These are phyloP conservation scores for Blastobotrys indianensis DNA, from an alignment of 1,139 yeast species.

Conservation along the genomic window DNA sequence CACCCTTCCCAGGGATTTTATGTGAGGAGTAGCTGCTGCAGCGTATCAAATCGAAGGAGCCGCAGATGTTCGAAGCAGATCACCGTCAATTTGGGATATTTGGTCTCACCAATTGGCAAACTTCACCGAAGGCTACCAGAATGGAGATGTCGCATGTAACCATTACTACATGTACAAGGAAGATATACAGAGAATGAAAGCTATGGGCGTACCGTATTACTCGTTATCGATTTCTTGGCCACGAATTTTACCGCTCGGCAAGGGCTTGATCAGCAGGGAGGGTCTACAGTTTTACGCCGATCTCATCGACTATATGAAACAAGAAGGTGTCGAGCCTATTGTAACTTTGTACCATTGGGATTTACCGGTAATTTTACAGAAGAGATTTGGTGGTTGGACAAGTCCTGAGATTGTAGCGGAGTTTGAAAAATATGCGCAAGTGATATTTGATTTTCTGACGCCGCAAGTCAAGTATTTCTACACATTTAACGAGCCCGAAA, in stretches of 20 bases:
- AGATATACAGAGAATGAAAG: constrained; percentile 32
- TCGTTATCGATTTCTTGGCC: constrained; percentile 34
- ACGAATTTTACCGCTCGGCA: constrained; percentile 33
- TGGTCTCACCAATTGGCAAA: constrained; percentile 11
- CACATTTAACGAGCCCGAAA: constrained; percentile 33
- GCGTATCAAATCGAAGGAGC: constrained; percentile 36
- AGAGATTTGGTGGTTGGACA: constrained; percentile 30
- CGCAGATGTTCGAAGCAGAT: constrained; percentile 32
- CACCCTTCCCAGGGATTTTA: constrained; percentile 8
- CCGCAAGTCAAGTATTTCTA: constrained; percentile 34
- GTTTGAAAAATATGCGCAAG: constrained; percentile 34
- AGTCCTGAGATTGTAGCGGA: constrained; percentile 32
- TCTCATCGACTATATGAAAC: constrained; percentile 28
- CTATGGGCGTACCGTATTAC: constrained; percentile 32
- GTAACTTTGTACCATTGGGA: constrained; percentile 34
- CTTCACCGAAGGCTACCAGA: constrained; percentile 8
- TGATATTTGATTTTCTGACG: constrained; percentile 34
- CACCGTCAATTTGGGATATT: constrained; percentile 31
- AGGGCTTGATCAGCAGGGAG: constrained; percentile 27
- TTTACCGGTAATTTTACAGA: constrained; percentile 25
- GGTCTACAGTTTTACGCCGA: constrained; percentile 34
- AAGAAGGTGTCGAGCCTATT: constrained; percentile 31
- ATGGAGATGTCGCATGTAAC: constrained; percentile 30
- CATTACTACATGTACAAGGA: constrained; percentile 33
- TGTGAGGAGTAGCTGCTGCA: constrained; percentile 7